These are phyloP conservation scores for Pleurozium schreberi DNA, from an alignment of 225 moss, liverwort and hornwort species.

Conservation along the genomic window DNA sequence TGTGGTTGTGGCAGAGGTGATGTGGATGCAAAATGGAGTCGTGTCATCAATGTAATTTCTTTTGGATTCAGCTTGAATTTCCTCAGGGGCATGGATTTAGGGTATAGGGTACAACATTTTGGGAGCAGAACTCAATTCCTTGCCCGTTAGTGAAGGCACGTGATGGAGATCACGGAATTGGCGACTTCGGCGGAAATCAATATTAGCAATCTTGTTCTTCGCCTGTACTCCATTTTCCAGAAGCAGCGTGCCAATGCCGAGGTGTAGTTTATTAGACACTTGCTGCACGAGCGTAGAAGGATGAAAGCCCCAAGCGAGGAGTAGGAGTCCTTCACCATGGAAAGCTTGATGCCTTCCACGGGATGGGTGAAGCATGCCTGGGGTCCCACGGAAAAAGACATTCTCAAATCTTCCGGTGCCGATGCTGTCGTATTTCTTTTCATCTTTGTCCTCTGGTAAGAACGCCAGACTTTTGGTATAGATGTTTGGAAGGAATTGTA, in stretches of 20 bases:
- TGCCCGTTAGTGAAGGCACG: neutral
- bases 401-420: slow-evolving; percentile 58
- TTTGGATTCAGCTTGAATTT: neutral
- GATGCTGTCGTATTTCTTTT: slow-evolving; percentile 82
- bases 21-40: neutral
- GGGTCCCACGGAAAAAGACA: slow-evolving; percentile 55
- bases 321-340: slow-evolving; percentile 33
- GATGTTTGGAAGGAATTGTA: neutral
- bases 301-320: neutral
- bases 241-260: slow-evolving; percentile 84
- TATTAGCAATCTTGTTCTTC: slow-evolving; percentile 62
- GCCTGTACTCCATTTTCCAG: slow-evolving; percentile 62
- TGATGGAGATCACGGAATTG: slow-evolving; percentile 60
- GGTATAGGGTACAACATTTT: neutral
- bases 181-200: slow-evolving; percentile 76
- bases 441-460: slow-evolving; percentile 62
- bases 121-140: neutral
- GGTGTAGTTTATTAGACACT: slow-evolving; percentile 70
- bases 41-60: neutral
- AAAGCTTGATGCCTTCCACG: slow-evolving; percentile 64
- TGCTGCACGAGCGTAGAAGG: slow-evolving; percentile 40
- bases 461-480: neutral
- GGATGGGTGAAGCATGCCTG: slow-evolving; percentile 73
- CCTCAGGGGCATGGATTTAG: neutral
- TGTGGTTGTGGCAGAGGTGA: neutral